phyloP scores from a whole-genome alignment of 1,139 yeast genomes.

The Saccharomyces hybrid region DNA sequence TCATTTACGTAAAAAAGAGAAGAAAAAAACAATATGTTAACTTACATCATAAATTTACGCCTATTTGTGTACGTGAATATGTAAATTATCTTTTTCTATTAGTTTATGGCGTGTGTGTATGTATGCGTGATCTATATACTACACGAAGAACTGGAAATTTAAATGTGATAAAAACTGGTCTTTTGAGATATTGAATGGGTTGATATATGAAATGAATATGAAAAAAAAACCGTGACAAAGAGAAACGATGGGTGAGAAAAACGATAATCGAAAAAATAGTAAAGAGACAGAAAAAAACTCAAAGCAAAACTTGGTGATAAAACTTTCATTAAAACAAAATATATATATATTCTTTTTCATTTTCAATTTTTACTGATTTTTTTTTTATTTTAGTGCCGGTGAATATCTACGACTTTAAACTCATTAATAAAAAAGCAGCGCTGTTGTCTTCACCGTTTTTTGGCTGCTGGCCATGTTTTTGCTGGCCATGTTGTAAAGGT shows the following conservation, averaged over 20 bases:
- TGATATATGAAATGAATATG: neutral
- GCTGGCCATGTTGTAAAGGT: slow-evolving; percentile 5
- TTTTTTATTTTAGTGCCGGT: neutral
- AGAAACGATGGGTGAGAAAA: neutral
- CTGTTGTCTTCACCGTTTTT: slow-evolving; percentile 18
- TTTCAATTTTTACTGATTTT: neutral
- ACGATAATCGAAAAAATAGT: too few species aligned
- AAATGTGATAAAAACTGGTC: neutral
- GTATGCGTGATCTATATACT: neutral
- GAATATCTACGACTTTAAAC: slow-evolving; percentile 20
- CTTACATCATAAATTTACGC: neutral
- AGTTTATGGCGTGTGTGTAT: neutral
- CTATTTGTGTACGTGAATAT: neutral
- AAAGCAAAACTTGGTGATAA: neutral
- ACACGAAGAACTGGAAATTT: neutral
- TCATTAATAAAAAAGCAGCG: slow-evolving; percentile 28
- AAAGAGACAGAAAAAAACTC: neutral
- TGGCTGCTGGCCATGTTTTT: slow-evolving; percentile 9
- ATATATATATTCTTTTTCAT: neutral
- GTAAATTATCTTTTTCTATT: neutral
- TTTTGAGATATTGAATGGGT: neutral
- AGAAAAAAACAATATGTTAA: neutral
- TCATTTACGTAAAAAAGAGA: neutral
- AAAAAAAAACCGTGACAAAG: neutral
- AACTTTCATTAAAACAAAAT: neutral